Percentiles rank a stretch among this genome's conserved stretches.
Conservation (phyloP, 257 asterid genomes). For the Solanum peruvianum region DNA sequence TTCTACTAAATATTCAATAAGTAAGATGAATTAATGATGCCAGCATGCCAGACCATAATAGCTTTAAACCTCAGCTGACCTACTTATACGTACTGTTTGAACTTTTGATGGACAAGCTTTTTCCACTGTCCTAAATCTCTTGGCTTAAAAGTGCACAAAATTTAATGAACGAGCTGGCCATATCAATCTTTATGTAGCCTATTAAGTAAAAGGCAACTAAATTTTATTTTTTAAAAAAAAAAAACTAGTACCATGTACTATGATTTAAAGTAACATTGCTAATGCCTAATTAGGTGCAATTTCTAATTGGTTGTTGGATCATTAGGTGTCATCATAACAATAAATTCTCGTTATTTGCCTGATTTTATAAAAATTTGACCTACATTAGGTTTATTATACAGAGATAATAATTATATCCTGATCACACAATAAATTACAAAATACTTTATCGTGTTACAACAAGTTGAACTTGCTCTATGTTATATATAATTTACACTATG, state of each 20-base stretch:
- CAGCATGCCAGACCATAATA: neutral
- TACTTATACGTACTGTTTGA: neutral
- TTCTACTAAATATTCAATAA: no score
- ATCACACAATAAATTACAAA: neutral
- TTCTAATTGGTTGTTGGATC: neutral
- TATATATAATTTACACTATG: neutral
- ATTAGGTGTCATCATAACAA: neutral
- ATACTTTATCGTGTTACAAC: neutral
- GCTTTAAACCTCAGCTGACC: neutral
- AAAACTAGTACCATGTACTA: neutral
- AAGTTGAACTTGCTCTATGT: neutral
- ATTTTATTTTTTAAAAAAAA: no score
- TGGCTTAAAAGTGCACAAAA: neutral
- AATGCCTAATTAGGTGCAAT: neutral
- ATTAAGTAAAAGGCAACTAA: neutral
- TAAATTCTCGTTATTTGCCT: neutral
- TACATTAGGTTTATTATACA: neutral
- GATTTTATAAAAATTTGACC: accelerated
- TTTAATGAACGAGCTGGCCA: neutral
- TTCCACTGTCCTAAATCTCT: neutral
- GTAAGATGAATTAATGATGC: neutral
- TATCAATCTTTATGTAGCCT: neutral
- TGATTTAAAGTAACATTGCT: neutral
- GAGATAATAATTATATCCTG: neutral
- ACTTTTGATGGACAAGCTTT: neutral